Conservation (phyloP, 495 filamentous ascomycete species). For the Podospora pseudopauciseta region DNA sequence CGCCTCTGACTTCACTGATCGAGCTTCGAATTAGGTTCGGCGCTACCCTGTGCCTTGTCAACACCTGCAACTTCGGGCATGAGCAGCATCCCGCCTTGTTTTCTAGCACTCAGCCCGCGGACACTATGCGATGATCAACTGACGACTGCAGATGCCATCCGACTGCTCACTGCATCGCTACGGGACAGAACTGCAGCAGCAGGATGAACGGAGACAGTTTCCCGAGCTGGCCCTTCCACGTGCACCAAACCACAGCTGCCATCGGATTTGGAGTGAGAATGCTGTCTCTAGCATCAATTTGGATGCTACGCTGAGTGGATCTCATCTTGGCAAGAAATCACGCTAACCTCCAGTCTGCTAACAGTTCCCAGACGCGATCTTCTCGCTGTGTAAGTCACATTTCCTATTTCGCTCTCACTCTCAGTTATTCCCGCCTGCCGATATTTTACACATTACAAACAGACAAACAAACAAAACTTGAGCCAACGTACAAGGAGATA, state of each 20-base stretch:
- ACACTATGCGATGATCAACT: background rate
- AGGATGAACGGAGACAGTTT: background rate
- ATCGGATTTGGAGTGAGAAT: background rate
- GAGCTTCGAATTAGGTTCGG: background rate
- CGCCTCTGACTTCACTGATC: background rate
- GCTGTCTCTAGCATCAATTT: background rate
- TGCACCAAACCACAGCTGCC: background rate
- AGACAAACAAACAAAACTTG: background rate
- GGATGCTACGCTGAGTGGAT: background rate
- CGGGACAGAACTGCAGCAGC: background rate
- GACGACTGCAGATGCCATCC: background rate
- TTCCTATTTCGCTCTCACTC: background rate
- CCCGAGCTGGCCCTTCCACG: background rate
- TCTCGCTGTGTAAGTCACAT: background rate
- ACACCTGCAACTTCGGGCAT: background rate
- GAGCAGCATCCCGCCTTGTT: background rate
- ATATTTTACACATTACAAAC: background rate
- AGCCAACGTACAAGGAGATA: background rate
- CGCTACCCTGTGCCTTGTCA: background rate
- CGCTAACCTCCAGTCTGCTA: background rate
- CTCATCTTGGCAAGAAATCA: background rate
- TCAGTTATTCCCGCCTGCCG: background rate
- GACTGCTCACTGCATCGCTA: conserved; percentile 1
- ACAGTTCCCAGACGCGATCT: background rate
- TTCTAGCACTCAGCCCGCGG: background rate